Base-by-base conservation (phyloP, 1,139 yeast genomes). In the Suhomyces ambrosiae region DNA sequence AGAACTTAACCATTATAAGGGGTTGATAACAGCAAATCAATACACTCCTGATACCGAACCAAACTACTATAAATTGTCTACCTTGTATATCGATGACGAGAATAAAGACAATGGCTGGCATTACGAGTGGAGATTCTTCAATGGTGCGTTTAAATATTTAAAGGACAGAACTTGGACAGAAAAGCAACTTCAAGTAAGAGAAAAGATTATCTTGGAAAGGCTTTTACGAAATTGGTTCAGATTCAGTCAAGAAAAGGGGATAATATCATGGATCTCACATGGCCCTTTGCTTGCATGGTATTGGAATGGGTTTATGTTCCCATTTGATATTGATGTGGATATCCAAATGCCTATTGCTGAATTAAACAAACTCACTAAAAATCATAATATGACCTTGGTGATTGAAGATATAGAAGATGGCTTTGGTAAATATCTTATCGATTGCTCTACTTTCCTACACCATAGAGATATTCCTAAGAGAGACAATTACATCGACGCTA, bases 41-140 rank as follows among this genome's bases (percentile, higher is more conserved):
- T 42, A 45, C 27, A 27, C 45, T 1, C 42, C 46, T 4, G 40
- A 40, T 8, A 42, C 52, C 12, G 64, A 59, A 31, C 61, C 61
- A 13, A 54, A 60, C 14, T 65, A 66, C 46, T 66, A 62, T 44
- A 63, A 63, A 40, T 53, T 65, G 38, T 65, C 71, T 3, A 61
- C 69, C 1, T 51, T 66, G 29, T 46, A 47, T 30, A 53, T 55
- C 33, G 50, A 52, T 22, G 56, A 61, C 12, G 46, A 41, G 13
- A 60, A 58, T 40, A 47, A 47, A 33, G 71, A 65, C 44, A 52
- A 61, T 19, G 71, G 71, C 3, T 60, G 63, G 68, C 68, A 63
- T 47, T 65, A 64, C 44, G 71, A 65, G 42, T 65, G 71, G 71
- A 55, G 70, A 28, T 65, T 65, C 39, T 65, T 65, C 53, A 58